These are phyloP conservation scores for Macrolepiota albuminosa DNA, from an alignment of 768 basidiomycete genomes.

Conservation along the genomic window DNA sequence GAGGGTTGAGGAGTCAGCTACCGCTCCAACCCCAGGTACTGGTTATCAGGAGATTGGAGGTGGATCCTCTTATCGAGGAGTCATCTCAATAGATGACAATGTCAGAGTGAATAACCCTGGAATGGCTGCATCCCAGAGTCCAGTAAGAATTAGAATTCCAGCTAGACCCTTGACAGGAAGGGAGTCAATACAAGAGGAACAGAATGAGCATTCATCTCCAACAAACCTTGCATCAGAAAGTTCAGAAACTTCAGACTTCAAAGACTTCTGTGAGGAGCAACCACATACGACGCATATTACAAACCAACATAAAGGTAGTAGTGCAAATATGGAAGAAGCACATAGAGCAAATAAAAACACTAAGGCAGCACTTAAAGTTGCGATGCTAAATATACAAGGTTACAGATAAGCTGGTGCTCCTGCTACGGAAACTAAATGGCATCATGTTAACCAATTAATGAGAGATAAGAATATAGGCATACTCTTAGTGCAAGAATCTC, in stretches of 20 bases:
- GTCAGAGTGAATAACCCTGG: too few species aligned
- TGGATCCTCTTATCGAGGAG: background rate
- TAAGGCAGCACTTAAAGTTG: background rate
- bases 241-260: too few species aligned
- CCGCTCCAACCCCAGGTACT: background rate
- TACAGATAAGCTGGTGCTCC: background rate
- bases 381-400: background rate
- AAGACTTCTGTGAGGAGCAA: too few species aligned
- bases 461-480: background rate
- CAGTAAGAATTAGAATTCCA: background rate
- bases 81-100: background rate
- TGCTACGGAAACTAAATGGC: background rate
- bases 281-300: too few species aligned
- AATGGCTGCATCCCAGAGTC: too few species aligned
- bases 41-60: background rate
- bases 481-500: background rate
- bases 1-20: background rate
- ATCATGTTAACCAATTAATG: background rate
- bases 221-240: too few species aligned
- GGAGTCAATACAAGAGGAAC: too few species aligned
- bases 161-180: background rate
- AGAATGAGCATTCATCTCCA: too few species aligned
- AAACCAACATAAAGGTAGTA: too few species aligned
- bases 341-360: background rate
- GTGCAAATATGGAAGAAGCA: too few species aligned